Conservation (phyloP, 208 protist species). For the Leishmania lainsoni region DNA sequence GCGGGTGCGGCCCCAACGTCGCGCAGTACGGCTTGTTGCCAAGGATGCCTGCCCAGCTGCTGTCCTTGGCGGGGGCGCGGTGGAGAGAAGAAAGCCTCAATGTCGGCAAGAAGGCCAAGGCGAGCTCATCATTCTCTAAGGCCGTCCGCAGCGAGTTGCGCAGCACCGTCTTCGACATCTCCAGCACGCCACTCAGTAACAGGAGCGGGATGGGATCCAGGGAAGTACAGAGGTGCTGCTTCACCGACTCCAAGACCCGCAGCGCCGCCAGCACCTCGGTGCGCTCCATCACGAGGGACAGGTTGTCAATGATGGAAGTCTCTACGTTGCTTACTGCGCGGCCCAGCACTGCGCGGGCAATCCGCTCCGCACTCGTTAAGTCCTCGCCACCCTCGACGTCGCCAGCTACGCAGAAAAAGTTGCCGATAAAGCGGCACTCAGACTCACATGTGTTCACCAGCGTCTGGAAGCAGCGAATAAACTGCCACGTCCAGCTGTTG, state of each 20-base stretch:
- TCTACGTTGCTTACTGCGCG: conserved; percentile 42
- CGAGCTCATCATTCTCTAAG: conserved; percentile 62
- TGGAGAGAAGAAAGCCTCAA: conserved; percentile 52
- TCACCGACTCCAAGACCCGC: conserved; percentile 69
- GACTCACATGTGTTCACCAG: conserved; percentile 61
- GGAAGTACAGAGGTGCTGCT: conserved; percentile 78
- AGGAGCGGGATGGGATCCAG: conserved; percentile 82
- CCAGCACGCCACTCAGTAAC: conserved; percentile 79
- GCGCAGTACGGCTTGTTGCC: conserved; percentile 46
- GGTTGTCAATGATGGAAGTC: conserved; percentile 39
- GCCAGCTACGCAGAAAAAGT: conserved; percentile 74
- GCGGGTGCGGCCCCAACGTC: conserved; percentile 64
- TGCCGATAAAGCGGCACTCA: conserved; percentile 80
- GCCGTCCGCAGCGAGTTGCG: conserved; percentile 49
- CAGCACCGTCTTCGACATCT: conserved; percentile 68
- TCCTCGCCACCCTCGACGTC: conserved; percentile 50
- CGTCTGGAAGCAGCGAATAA: conserved; percentile 50
- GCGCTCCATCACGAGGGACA: conserved; percentile 59
- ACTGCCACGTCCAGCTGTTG: conserved; percentile 73
- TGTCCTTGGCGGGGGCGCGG: conserved; percentile 17
- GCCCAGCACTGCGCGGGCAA: conserved; percentile 62
- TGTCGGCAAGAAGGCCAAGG: conserved; percentile 44
- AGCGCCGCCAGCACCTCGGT: conserved; percentile 63
- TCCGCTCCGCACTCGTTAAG: conserved; percentile 54
- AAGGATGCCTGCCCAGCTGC: conserved; percentile 30